These are phyloP conservation scores for Pseudogymnoascus sp. DNA, from an alignment of 2,329 filamentous ascomycete species.

Conservation along the genomic window DNA sequence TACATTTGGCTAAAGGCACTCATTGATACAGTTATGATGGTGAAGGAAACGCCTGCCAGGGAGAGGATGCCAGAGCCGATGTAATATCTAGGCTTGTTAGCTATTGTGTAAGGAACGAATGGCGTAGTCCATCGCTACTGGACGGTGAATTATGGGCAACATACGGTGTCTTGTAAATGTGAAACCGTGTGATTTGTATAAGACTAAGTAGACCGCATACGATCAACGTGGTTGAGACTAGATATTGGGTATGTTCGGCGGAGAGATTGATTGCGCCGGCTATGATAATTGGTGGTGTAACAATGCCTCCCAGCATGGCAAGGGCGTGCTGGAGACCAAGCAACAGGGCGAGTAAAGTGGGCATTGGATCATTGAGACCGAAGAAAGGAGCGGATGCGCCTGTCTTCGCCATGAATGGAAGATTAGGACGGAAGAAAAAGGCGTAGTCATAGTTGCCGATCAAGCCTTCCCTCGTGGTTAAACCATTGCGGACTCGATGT, in stretches of 20 bases:
- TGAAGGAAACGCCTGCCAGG: constrained; percentile 60
- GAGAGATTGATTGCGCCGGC: constrained; percentile 50
- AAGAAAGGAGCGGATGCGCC: constrained; percentile 57
- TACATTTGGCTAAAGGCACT: constrained; percentile 58
- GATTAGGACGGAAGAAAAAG: constrained; percentile 62
- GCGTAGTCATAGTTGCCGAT: constrained; percentile 76
- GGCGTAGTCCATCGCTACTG: not conserved
- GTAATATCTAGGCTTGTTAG: constrained; percentile 31
- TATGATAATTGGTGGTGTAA: constrained; percentile 55
- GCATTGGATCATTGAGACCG: constrained; percentile 59
- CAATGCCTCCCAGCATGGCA: constrained; percentile 52
- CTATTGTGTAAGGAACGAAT: not conserved
- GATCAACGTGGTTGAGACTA: constrained; percentile 61
- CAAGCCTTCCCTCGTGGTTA: constrained; percentile 57
- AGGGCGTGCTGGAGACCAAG: constrained; percentile 63
- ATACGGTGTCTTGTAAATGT: constrained; percentile 51
- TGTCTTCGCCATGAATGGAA: constrained; percentile 69
- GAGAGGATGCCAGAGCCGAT: constrained; percentile 59
- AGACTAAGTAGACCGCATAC: constrained; percentile 56
- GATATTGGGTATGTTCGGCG: constrained; percentile 47
- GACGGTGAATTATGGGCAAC: not conserved
- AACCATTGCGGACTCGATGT: constrained; percentile 33
- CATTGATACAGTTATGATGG: constrained; percentile 55
- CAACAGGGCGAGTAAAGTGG: constrained; percentile 55
- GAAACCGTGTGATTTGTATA: constrained; percentile 59